Percentiles rank a stretch among this genome's conserved stretches.
phyloP scores from a whole-genome alignment of 208 protist genomes.

The Leishmania tropica region DNA sequence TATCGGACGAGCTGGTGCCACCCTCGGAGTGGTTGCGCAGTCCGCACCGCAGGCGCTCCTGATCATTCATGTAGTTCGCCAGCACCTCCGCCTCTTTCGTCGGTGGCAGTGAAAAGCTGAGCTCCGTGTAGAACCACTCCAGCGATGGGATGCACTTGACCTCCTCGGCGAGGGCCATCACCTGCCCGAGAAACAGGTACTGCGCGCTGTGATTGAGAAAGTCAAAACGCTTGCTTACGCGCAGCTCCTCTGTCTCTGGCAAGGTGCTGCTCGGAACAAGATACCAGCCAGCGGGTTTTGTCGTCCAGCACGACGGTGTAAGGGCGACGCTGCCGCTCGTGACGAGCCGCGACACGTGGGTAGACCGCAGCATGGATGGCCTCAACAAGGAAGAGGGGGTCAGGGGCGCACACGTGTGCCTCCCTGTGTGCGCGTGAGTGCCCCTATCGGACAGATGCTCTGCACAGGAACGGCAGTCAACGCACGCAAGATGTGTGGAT shows the following conservation, averaged over 20 bases:
- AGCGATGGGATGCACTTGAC: slow-evolving; percentile 71
- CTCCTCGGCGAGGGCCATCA: slow-evolving; percentile 83
- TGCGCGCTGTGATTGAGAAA: slow-evolving; percentile 84
- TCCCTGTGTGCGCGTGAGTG: not conserved
- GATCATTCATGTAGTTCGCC: slow-evolving; percentile 88
- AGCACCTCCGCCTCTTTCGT: slow-evolving; percentile 67
- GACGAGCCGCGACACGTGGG: slow-evolving; percentile 5
- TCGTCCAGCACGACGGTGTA: slow-evolving; percentile 69
- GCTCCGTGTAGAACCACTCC: slow-evolving; percentile 87
- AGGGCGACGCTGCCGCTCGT: slow-evolving; percentile 28
- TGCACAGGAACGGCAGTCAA: not conserved
- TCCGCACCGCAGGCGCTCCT: slow-evolving; percentile 75
- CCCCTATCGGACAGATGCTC: not conserved
- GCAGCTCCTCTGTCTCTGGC: slow-evolving; percentile 51
- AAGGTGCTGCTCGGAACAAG: slow-evolving; percentile 52
- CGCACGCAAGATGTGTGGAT: not conserved
- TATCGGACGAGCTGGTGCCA: slow-evolving; percentile 60
- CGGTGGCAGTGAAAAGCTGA: slow-evolving; percentile 70
- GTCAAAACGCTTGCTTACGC: slow-evolving; percentile 71
- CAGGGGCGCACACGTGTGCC: not conserved
- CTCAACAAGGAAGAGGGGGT: not conserved
- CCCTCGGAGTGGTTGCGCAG: slow-evolving; percentile 71
- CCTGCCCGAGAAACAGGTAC: slow-evolving; percentile 80
- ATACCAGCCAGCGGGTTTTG: slow-evolving; percentile 65
- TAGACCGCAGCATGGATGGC: slow-evolving; percentile 11